These are phyloP conservation scores for Echites panduratus DNA, from an alignment of 257 asterid genomes.

Conservation along the genomic window DNA sequence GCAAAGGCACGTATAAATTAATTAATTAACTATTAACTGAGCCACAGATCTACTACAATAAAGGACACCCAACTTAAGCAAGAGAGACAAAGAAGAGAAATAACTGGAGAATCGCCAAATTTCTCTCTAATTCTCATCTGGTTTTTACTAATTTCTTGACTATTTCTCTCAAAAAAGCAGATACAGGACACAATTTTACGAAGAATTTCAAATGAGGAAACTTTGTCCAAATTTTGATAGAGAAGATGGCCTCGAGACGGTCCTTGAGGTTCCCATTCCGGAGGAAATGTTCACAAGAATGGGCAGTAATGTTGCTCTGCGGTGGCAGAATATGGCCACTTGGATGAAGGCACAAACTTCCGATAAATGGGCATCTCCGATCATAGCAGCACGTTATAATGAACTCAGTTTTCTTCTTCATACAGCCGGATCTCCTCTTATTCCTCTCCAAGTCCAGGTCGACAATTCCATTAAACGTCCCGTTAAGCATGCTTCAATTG, in stretches of 20 bases:
- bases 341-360: conserved; percentile 92
- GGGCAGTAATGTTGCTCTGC: conserved; percentile 56
- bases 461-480: conserved; percentile 53
- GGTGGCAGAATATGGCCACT: conserved; percentile 94
- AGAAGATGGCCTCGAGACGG: conserved; percentile 77
- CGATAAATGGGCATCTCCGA: conserved; percentile 82
- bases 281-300: conserved; percentile 79
- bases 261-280: conserved; percentile 85
- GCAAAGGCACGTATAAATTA: no score
- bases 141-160: neutral
- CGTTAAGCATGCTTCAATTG: conserved; percentile 71
- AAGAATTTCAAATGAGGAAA: conserved; percentile 49
- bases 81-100: neutral
- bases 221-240: conserved; percentile 80
- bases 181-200: conserved; percentile 1
- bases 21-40: conserved; percentile 5
- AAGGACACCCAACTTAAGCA: conserved; percentile 20
- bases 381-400: conserved; percentile 67
- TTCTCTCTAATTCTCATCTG: conserved; percentile 13
- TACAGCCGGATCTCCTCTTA: conserved; percentile 64
- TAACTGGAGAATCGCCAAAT: conserved; percentile 8
- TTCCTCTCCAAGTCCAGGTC: conserved; percentile 64
- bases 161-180: neutral
- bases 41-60: conserved; percentile 27
- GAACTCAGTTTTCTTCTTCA: conserved; percentile 75